These are phyloP conservation scores for Phialophora expanda DNA, from an alignment of 2,329 filamentous ascomycete genomes.

Conservation along the genomic window DNA sequence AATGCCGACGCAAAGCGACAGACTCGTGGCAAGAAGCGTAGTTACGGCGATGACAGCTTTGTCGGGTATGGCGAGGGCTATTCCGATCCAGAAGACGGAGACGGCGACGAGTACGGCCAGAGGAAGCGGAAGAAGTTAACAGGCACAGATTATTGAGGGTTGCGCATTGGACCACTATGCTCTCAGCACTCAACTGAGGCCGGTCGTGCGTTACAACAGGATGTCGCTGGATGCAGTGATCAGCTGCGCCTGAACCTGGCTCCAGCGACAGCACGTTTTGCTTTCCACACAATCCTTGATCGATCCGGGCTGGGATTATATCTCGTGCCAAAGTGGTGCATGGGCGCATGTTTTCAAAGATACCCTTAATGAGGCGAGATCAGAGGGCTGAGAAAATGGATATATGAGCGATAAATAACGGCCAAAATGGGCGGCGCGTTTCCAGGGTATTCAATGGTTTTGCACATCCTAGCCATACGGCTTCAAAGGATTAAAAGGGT, in stretches of 20 bases:
- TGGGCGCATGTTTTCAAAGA: slow-evolving; percentile 21
- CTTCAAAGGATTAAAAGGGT: not conserved
- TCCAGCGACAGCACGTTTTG: not conserved
- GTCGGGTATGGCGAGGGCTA: slow-evolving; percentile 58
- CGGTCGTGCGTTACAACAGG: slow-evolving; percentile 7
- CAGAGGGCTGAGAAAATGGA: slow-evolving; percentile 21
- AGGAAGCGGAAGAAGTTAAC: slow-evolving; percentile 31
- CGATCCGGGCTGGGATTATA: not conserved
- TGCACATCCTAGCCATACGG: not conserved
- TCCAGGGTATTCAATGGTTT: not conserved
- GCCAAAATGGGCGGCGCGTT: slow-evolving; percentile 11
- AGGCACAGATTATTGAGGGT: slow-evolving; percentile 16
- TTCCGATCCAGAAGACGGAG: slow-evolving; percentile 55
- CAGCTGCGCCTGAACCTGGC: not conserved
- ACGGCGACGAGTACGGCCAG: slow-evolving; percentile 42
- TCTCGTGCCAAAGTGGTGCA: slow-evolving; percentile 16
- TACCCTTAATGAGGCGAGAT: slow-evolving; percentile 33
- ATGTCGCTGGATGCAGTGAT: not conserved
- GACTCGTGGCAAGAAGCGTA: slow-evolving; percentile 55
- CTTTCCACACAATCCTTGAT: not conserved
- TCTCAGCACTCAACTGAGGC: slow-evolving; percentile 6
- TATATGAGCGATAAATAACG: slow-evolving; percentile 8
- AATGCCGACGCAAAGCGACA: slow-evolving; percentile 50
- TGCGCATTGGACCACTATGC: not conserved
- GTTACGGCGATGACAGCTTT: slow-evolving; percentile 58